These are phyloP conservation scores for Sisymbrium altissimum DNA, from an alignment of 345 rosid species.

Conservation along the genomic window DNA sequence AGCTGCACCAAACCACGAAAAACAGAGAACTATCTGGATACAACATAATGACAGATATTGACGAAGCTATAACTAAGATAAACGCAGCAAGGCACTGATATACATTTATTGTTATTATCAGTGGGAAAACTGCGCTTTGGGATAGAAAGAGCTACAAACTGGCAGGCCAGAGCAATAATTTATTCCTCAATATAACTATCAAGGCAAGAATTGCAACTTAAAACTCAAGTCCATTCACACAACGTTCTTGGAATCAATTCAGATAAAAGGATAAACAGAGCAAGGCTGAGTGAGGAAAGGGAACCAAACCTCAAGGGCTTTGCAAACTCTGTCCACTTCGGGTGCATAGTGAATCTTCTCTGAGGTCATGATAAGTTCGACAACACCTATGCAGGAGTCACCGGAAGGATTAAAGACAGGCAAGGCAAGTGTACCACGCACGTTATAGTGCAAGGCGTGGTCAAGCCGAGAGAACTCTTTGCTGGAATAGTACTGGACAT, in stretches of 20 bases:
- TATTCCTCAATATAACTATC: not conserved
- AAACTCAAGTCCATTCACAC: not conserved
- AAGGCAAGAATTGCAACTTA: not conserved
- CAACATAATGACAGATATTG: not conserved
- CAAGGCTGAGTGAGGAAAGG: constrained; percentile 20
- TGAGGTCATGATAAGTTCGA: constrained; percentile 87
- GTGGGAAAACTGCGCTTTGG: not conserved
- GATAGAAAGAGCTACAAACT: not conserved
- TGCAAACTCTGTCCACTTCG: constrained; percentile 94
- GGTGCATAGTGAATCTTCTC: constrained; percentile 84
- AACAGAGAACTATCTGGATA: not conserved
- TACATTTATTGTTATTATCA: not conserved
- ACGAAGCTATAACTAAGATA: constrained; percentile 3
- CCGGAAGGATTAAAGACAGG: constrained; percentile 81
- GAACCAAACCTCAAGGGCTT: constrained; percentile 88
- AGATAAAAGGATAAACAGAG: constrained; percentile 1
- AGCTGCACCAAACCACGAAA: constrained; percentile 4
- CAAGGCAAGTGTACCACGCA: constrained; percentile 82
- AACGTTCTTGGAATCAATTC: not conserved
- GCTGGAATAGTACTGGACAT: constrained; percentile 85
- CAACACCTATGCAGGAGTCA: constrained; percentile 78
- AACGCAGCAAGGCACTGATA: not conserved
- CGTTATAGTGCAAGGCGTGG: constrained; percentile 72
- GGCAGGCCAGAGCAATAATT: not conserved
- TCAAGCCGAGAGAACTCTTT: constrained; percentile 74